A percentile compares a stretch with the other conserved stretches of the same genome.
Evolutionary conservation across 2,329 filamentous ascomycete genomes (phyloP).

Genomic region (Coniochaeta ligniaria): DNA sequence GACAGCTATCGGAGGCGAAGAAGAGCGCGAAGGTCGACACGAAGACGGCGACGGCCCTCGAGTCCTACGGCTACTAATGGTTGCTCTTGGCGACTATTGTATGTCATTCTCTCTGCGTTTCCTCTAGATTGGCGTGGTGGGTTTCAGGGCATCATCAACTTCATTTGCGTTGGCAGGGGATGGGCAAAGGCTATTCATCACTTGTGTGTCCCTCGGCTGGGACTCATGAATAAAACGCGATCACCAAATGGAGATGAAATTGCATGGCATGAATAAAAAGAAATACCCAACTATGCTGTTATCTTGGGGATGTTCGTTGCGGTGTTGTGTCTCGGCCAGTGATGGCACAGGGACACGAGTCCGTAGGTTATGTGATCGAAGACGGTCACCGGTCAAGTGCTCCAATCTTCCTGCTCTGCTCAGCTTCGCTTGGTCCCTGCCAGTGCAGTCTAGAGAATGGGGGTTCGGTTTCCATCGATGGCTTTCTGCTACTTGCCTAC

Average conservation of each 20-base stretch:
- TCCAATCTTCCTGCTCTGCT: no score
- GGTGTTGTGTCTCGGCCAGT: neutral
- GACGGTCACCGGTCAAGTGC: no score
- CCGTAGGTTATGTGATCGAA: no score
- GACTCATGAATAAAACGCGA: constrained; percentile 20
- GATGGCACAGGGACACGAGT: no score
- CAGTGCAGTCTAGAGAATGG: no score
- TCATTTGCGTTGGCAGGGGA: constrained; percentile 40
- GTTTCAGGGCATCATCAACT: constrained; percentile 39
- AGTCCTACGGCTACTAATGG: constrained; percentile 81
- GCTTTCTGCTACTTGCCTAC: no score
- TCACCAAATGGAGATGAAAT: constrained; percentile 21
- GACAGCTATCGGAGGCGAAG: constrained; percentile 87
- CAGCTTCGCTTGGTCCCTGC: no score
- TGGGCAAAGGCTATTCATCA: constrained; percentile 18
- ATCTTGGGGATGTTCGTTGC: neutral
- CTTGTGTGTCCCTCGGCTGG: constrained; percentile 19
- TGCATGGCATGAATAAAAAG: constrained; percentile 17
- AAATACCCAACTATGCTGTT: neutral
- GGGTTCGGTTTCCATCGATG: no score
- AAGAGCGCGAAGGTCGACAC: constrained; percentile 81
- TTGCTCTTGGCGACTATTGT: constrained; percentile 26
- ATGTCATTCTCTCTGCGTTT: constrained; percentile 37
- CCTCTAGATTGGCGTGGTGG: constrained; percentile 47
- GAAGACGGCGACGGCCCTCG: constrained; percentile 84